Conservation (phyloP, 805 yeast genomes). For the Dipodascopsis tothii region DNA sequence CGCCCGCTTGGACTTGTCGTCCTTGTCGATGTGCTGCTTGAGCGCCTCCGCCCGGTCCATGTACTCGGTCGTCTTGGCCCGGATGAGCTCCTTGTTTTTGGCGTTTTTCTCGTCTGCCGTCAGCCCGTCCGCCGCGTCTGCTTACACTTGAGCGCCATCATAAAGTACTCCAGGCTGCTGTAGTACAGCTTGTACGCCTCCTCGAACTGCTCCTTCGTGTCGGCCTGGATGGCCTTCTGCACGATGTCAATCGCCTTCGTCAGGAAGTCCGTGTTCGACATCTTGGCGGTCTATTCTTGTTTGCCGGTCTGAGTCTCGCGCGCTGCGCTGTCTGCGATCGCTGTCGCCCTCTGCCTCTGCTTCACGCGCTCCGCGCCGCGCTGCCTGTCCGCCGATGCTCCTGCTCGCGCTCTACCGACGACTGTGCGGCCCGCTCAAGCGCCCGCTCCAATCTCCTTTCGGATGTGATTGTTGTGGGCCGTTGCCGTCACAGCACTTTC, state of each 20-base stretch:
- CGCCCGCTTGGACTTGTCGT: conserved; percentile 31
- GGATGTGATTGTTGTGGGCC: no score
- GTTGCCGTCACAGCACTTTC: no score
- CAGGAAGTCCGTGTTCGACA: conserved; percentile 53
- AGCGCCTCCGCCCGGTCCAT: conserved; percentile 87
- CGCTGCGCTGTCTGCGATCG: no score
- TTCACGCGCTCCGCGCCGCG: no score
- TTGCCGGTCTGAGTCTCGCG: not conserved
- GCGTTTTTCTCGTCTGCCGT: conserved; percentile 71
- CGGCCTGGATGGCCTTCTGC: conserved; percentile 91
- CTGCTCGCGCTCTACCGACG: no score
- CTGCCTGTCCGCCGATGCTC: no score
- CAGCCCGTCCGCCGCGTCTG: conserved; percentile 45
- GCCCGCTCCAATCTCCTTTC: no score
- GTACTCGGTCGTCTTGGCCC: conserved; percentile 85
- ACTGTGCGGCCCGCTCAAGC: no score
- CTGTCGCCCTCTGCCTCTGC: no score
- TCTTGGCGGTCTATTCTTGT: conserved; percentile 1
- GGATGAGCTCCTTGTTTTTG: conserved; percentile 77
- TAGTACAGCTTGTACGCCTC: conserved; percentile 91
- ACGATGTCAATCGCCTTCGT: conserved; percentile 92
- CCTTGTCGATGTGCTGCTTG: conserved; percentile 75
- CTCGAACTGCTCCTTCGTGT: conserved; percentile 78
- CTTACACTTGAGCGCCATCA: conserved; percentile 80
- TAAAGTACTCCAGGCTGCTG: conserved; percentile 86